Percentiles rank a stretch among this genome's conserved stretches.
phyloP scores from a whole-genome alignment of 345 rosid genomes.

The Populus euphratica region DNA sequence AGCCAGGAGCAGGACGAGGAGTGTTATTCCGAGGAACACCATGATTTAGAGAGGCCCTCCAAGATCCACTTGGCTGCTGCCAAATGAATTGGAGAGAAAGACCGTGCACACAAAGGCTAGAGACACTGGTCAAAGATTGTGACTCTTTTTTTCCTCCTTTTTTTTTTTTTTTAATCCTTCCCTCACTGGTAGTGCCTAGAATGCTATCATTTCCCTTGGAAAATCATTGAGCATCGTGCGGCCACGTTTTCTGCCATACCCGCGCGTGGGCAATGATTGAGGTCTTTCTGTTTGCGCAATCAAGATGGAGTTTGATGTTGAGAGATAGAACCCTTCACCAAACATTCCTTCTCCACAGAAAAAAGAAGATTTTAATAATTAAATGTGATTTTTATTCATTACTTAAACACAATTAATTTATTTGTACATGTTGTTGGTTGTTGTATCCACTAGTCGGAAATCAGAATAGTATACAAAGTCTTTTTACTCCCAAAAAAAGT shows the following conservation, averaged over 20 bases:
- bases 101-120: neutral
- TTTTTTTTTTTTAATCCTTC: too few relatives aligned
- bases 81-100: neutral
- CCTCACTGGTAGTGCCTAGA: neutral
- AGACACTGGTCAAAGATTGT: conserved; percentile 26
- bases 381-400: neutral
- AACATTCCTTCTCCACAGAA: neutral
- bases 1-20: neutral
- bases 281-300: neutral
- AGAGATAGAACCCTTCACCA: neutral
- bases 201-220: neutral
- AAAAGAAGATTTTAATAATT: neutral
- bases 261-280: conserved; percentile 30
- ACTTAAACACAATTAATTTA: neutral
- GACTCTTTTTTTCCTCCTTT: neutral
- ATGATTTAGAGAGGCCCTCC: conserved; percentile 11
- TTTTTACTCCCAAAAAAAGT: too few relatives aligned
- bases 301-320: neutral
- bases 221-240: conserved; percentile 12
- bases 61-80: neutral
- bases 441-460: neutral
- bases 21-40: neutral
- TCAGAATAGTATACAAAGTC: too few relatives aligned
- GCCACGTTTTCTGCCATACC: conserved; percentile 15
- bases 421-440: neutral